Percentiles rank a stretch among this genome's conserved stretches.
Evolutionary conservation across 1,139 yeast genomes (phyloP).

Genomic region (Hyphopichia khmerensis): DNA sequence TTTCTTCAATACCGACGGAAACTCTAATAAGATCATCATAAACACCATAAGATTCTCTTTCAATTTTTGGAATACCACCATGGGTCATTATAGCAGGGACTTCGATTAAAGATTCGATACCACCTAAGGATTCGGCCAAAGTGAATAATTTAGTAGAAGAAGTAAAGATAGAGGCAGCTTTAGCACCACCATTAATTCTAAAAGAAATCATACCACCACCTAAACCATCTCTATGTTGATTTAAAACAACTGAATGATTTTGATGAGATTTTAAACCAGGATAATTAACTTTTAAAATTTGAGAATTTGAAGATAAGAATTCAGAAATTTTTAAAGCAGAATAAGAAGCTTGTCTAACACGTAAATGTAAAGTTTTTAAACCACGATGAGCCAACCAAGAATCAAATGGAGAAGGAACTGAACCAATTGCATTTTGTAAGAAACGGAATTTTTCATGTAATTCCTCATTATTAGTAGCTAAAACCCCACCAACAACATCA

Average conservation of each 20-base stretch:
- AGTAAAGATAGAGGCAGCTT: constrained; percentile 72
- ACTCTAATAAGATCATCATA: constrained; percentile 80
- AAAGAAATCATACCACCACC: constrained; percentile 94
- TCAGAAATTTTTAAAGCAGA: constrained; percentile 75
- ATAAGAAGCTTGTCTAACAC: constrained; percentile 68
- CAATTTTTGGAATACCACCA: constrained; percentile 82
- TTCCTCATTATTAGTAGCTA: constrained; percentile 64
- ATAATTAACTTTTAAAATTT: constrained; percentile 70
- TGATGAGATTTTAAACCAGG: constrained; percentile 76
- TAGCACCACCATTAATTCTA: constrained; percentile 81
- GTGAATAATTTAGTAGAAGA: constrained; percentile 76
- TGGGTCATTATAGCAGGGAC: constrained; percentile 94
- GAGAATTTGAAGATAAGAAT: constrained; percentile 49
- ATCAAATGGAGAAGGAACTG: constrained; percentile 87
- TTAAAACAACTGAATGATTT: constrained; percentile 59
- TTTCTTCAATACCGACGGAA: constrained; percentile 85
- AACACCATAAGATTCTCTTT: constrained; percentile 80
- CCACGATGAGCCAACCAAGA: constrained; percentile 94
- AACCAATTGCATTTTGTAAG: constrained; percentile 87
- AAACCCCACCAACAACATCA: constrained; percentile 85
- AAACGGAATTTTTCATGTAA: constrained; percentile 68
- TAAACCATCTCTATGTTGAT: constrained; percentile 80
- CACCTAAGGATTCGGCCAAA: constrained; percentile 88
- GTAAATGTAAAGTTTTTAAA: constrained; percentile 79
- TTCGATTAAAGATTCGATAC: constrained; percentile 82